These are phyloP conservation scores for Pilaira anomala DNA, from an alignment of 192 early-diverging fungal genomes.

Conservation along the genomic window DNA sequence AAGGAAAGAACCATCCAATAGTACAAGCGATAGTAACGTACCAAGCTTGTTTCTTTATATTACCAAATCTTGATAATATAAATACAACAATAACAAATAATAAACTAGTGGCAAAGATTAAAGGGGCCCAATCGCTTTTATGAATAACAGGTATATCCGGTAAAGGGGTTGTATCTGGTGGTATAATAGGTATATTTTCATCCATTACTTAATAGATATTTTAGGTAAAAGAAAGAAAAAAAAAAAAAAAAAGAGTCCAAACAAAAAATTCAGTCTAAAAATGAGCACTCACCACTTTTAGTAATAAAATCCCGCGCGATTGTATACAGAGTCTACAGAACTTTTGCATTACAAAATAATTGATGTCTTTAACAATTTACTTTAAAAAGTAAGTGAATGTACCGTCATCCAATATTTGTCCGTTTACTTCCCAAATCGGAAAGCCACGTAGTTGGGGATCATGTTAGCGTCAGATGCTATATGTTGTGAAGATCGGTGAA, in stretches of 20 bases:
- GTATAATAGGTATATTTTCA: background rate
- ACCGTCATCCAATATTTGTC: no score
- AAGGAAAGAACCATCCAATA: conserved; percentile 87
- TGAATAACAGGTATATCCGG: background rate
- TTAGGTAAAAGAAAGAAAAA: conserved; percentile 1
- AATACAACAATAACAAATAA: conserved; percentile 55
- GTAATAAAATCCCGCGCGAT: no score
- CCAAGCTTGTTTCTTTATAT: conserved; percentile 74
- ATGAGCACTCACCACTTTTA: no score
- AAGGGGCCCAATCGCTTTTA: conserved; percentile 24
- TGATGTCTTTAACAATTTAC: no score
- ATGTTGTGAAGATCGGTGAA: no score
- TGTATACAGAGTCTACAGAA: no score
- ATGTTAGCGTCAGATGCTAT: no score
- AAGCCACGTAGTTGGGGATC: no score
- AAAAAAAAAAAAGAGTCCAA: conserved; percentile 10
- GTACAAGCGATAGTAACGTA: conserved; percentile 73
- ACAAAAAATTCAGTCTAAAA: background rate
- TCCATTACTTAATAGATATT: background rate
- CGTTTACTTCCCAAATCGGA: no score
- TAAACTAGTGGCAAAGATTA: conserved; percentile 47
- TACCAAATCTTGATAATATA: conserved; percentile 76
- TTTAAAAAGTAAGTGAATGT: no score
- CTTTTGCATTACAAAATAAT: no score
- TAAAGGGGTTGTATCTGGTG: no score